These are phyloP conservation scores for sorghum (Sorghum bicolor) DNA, from an alignment of 176 grass and related monocot species.

Conservation along the genomic window Sorghum_bicolor_NCBIv3 NC_012872.2:68577001-68577500, in stretches of 20 bases:
- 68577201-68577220: background rate
- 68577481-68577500: slow-evolving; percentile 87
- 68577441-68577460: slow-evolving; percentile 40
- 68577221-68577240: slow-evolving; percentile 4
- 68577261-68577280: slow-evolving; percentile 9
- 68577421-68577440: slow-evolving; percentile 72
- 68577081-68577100: background rate
- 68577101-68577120: background rate
- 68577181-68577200: background rate
- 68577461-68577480: slow-evolving; percentile 62
- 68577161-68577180: background rate
- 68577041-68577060: background rate
- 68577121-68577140: background rate
- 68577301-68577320: slow-evolving; percentile 1
- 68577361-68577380: background rate
- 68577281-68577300: background rate
- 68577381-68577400: background rate
- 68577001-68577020: background rate
- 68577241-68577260: background rate
- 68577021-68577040: background rate
- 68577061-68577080: background rate
- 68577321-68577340: slow-evolving; percentile 24
- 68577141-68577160: slow-evolving; percentile 9
- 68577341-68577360: background rate
- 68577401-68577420: slow-evolving; percentile 6